phyloP scores from a whole-genome alignment of 768 basidiomycete genomes.

The Gymnopilus dilepis region DNA sequence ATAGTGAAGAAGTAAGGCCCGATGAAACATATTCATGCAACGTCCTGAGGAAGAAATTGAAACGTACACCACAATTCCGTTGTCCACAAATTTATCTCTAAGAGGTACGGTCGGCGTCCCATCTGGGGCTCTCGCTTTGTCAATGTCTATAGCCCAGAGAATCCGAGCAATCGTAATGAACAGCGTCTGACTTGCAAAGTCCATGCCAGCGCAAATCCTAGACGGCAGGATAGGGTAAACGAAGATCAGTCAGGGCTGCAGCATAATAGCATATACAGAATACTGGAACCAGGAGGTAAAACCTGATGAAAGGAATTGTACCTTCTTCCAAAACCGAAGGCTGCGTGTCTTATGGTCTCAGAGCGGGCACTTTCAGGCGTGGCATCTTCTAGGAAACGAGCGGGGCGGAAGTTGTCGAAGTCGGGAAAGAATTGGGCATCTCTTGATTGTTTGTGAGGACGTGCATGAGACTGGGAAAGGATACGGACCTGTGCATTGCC shows the following conservation, averaged over 20 bases:
- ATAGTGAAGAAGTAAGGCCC: no score
- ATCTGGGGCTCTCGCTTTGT: background rate
- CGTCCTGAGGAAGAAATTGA: background rate
- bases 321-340: constrained; percentile 32
- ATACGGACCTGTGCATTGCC: constrained; percentile 17
- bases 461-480: no score
- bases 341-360: constrained; percentile 27
- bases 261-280: no score
- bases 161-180: constrained; percentile 38
- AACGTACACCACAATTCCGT: background rate
- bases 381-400: constrained; percentile 8
- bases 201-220: constrained; percentile 36
- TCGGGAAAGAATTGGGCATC: constrained; percentile 9
- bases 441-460: no score
- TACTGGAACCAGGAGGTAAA: no score
- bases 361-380: constrained; percentile 10
- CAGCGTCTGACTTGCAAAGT: constrained; percentile 38
- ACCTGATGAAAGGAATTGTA: no score
- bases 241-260: no score
- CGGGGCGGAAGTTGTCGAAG: constrained; percentile 14
- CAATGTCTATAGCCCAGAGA: constrained; percentile 24
- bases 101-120: background rate
- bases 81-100: background rate
- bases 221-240: no score
- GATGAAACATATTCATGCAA: no score